A percentile compares a stretch with the other conserved stretches of the same genome.
Evolutionary conservation across 1,139 yeast genomes (phyloP).

Genomic region (Suhomyces panamericanus): DNA sequence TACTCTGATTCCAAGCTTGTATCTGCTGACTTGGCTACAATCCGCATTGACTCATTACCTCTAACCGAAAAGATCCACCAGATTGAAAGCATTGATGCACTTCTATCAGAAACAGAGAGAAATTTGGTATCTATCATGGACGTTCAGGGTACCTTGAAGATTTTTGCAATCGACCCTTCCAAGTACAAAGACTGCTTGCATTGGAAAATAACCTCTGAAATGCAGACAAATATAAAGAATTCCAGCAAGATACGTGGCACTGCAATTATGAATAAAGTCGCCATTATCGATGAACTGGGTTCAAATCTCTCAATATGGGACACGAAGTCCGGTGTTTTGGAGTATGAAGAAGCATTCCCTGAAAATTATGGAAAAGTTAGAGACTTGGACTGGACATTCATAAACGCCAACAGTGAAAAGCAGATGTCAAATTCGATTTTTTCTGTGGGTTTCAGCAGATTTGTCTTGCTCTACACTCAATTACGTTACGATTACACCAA

Average conservation of each 20-base stretch:
- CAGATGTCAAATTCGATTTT: conserved; percentile 61
- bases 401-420: conserved; percentile 35
- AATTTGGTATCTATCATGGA: conserved; percentile 63
- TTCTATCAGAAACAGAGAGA: conserved; percentile 40
- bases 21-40: neutral
- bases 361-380: conserved; percentile 44
- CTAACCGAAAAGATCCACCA: conserved; percentile 37
- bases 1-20: conserved; percentile 18
- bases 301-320: conserved; percentile 74
- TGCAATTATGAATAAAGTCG: conserved; percentile 63
- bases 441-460: conserved; percentile 71
- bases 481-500: conserved; percentile 87
- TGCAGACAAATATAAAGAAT: conserved; percentile 56
- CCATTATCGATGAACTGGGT: conserved; percentile 59
- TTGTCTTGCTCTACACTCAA: conserved; percentile 73
- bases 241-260: conserved; percentile 68
- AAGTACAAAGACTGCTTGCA: neutral
- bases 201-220: conserved; percentile 53
- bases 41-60: conserved; percentile 14
- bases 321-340: conserved; percentile 62
- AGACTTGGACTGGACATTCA: conserved; percentile 83
- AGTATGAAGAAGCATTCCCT: conserved; percentile 51
- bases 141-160: conserved; percentile 52
- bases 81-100: conserved; percentile 63
- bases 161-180: conserved; percentile 27